phyloP scores from a whole-genome alignment of 495 filamentous ascomycete species.

The Rhypophila decipiens region DNA sequence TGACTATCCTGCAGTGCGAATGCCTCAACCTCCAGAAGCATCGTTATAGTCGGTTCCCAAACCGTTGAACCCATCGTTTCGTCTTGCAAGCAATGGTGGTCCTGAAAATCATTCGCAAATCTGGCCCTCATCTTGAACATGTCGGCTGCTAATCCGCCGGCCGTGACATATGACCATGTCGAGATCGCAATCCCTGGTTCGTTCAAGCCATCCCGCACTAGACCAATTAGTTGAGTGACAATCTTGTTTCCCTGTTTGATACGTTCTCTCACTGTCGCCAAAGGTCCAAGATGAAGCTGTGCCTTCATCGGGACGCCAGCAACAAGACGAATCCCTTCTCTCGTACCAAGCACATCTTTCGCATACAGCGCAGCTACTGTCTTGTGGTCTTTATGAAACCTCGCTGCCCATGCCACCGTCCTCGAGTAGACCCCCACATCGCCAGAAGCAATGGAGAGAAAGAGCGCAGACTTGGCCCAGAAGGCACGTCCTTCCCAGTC shows the following conservation, averaged over 20 bases:
- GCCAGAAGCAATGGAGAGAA: slow-evolving; percentile 16
- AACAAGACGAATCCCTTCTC: slow-evolving; percentile 14
- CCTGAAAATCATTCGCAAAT: slow-evolving; percentile 6
- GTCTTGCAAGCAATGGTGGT: slow-evolving; percentile 3
- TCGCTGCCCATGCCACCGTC: slow-evolving; percentile 15
- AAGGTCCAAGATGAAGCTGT: not conserved
- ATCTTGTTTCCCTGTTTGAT: slow-evolving; percentile 13
- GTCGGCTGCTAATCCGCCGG: not conserved
- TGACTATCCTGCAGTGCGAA: slow-evolving; percentile 9
- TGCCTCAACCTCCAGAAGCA: slow-evolving; percentile 15
- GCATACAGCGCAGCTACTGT: slow-evolving; percentile 3
- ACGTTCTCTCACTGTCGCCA: not conserved
- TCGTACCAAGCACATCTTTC: not conserved
- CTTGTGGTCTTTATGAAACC: slow-evolving; percentile 12
- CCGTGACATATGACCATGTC: not conserved
- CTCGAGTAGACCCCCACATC: slow-evolving; percentile 16
- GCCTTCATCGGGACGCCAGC: slow-evolving; percentile 6
- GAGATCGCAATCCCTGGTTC: not conserved
- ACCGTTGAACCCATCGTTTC: slow-evolving; percentile 10
- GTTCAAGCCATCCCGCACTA: slow-evolving; percentile 2
- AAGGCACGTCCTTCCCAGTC: slow-evolving; percentile 4
- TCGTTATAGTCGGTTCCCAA: slow-evolving; percentile 16
- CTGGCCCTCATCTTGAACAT: slow-evolving; percentile 10
- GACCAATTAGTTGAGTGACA: slow-evolving; percentile 10
- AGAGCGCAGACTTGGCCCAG: slow-evolving; percentile 14